These are phyloP conservation scores for Sporothrix sp. DNA, from an alignment of 2,329 filamentous ascomycete species.

Conservation along the genomic window DNA sequence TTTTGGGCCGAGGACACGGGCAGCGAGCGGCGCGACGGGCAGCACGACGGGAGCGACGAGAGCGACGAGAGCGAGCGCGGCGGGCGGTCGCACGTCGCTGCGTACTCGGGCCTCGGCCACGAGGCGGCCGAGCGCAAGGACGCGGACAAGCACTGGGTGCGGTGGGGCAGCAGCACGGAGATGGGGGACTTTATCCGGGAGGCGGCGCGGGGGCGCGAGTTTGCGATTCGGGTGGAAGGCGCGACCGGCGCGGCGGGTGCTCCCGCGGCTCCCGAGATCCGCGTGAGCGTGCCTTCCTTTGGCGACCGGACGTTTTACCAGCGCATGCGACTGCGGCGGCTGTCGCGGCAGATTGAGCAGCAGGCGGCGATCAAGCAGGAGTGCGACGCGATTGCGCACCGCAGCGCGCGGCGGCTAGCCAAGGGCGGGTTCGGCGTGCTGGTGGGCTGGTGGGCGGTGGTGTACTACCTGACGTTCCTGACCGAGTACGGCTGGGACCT, in stretches of 20 bases:
- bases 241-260: too few relatives aligned
- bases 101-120: slow-evolving; percentile 60
- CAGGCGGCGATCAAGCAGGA: slow-evolving; percentile 69
- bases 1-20: slow-evolving; percentile 68
- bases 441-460: slow-evolving; percentile 68
- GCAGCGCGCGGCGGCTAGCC: slow-evolving; percentile 67
- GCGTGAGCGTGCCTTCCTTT: slow-evolving; percentile 77
- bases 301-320: slow-evolving; percentile 85
- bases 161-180: slow-evolving; percentile 82
- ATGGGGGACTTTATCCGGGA: slow-evolving; percentile 92
- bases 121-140: slow-evolving; percentile 36
- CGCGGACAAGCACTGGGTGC: slow-evolving; percentile 58
- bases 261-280: slow-evolving; percentile 55
- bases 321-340: slow-evolving; percentile 63
- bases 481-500: slow-evolving; percentile 82
- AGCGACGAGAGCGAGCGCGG: not conserved
- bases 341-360: slow-evolving; percentile 55
- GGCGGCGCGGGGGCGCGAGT: slow-evolving; percentile 73
- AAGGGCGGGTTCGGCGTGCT: slow-evolving; percentile 68
- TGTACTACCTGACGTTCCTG: slow-evolving; percentile 62
- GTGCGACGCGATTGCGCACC: slow-evolving; percentile 69
- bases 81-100: slow-evolving; percentile 43
- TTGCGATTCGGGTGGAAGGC: slow-evolving; percentile 74
- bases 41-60: not conserved
- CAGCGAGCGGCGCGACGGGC: slow-evolving; percentile 32